These are phyloP conservation scores for Mycena capillaripes DNA, from an alignment of 768 basidiomycete genomes.

Conservation along the genomic window DNA sequence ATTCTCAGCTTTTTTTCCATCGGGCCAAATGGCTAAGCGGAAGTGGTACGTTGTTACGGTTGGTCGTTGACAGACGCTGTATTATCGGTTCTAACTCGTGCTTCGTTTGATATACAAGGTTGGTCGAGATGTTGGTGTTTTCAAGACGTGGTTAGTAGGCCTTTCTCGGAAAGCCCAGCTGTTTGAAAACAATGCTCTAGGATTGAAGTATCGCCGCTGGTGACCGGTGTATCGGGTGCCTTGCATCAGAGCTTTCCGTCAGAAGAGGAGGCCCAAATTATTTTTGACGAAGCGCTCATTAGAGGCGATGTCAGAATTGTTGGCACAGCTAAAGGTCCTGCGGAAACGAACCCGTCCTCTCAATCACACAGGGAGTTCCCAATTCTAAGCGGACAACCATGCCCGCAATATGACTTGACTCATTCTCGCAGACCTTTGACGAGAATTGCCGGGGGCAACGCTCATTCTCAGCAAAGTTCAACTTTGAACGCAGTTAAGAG, in stretches of 20 bases:
- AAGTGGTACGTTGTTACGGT: constrained; percentile 60
- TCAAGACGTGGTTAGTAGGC: constrained; percentile 50
- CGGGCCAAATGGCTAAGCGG: constrained; percentile 50
- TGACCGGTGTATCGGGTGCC: constrained; percentile 57
- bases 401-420: neutral
- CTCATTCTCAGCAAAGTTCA: neutral
- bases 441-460: neutral
- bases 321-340: neutral
- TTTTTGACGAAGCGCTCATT: constrained; percentile 45
- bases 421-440: neutral
- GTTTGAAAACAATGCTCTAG: constrained; percentile 44
- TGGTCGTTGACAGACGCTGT: too few relatives aligned
- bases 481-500: constrained; percentile 1
- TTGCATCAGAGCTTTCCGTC: constrained; percentile 59
- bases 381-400: neutral
- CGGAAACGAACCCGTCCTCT: neutral
- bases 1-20: too few relatives aligned
- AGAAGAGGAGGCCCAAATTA: constrained; percentile 55
- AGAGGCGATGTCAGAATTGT: constrained; percentile 49
- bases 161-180: too few relatives aligned
- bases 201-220: constrained; percentile 60
- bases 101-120: too few relatives aligned
- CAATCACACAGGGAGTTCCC: neutral
- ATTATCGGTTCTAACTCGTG: too few relatives aligned
- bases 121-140: constrained; percentile 57